Percentiles rank a stretch among this genome's conserved stretches.
phyloP scores from a whole-genome alignment of 176 grass and related monocot genomes.

The Aegilops longissima region DNA sequence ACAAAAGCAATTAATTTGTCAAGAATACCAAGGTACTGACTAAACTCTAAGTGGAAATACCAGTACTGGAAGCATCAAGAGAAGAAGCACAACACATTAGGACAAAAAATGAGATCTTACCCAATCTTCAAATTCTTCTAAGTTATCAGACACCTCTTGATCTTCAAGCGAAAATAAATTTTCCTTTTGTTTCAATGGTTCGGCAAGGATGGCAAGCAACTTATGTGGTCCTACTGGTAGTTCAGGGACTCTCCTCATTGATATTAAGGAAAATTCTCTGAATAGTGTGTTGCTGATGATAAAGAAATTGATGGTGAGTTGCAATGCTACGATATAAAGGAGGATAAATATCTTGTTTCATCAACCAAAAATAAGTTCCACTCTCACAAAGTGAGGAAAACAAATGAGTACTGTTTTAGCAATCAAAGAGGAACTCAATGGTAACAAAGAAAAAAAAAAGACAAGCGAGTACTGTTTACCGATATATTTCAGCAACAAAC shows the following conservation, averaged over 20 bases:
- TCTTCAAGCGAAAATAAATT: constrained; percentile 62
- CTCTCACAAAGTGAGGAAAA: background rate
- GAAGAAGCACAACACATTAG: constrained; percentile 14
- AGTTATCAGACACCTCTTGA: constrained; percentile 71
- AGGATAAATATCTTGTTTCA: background rate
- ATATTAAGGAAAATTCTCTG: constrained; percentile 94
- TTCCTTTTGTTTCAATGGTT: constrained; percentile 91
- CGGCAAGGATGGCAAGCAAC: constrained; percentile 88
- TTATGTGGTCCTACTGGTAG: constrained; percentile 90
- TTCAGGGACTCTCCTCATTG: constrained; percentile 85
- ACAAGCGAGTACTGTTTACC: background rate
- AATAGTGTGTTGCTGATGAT: constrained; percentile 86
- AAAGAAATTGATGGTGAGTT: constrained; percentile 24
- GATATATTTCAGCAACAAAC: constrained; percentile 7
- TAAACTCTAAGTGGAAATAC: constrained; percentile 19
- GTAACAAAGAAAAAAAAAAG: constrained; percentile 22
- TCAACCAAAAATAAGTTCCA: background rate
- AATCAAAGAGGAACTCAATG: constrained; percentile 29
- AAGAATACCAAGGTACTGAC: constrained; percentile 9
- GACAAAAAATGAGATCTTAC: constrained; percentile 47
- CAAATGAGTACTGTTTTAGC: background rate
- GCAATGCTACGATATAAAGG: background rate
- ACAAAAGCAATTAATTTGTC: constrained; percentile 20
- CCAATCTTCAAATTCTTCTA: constrained; percentile 95
- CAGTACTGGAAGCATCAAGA: constrained; percentile 11